A percentile compares a stretch with the other conserved stretches of the same genome.
Conservation (phyloP, 108 stramenopile species). For the Cyclotella baltica region DNA sequence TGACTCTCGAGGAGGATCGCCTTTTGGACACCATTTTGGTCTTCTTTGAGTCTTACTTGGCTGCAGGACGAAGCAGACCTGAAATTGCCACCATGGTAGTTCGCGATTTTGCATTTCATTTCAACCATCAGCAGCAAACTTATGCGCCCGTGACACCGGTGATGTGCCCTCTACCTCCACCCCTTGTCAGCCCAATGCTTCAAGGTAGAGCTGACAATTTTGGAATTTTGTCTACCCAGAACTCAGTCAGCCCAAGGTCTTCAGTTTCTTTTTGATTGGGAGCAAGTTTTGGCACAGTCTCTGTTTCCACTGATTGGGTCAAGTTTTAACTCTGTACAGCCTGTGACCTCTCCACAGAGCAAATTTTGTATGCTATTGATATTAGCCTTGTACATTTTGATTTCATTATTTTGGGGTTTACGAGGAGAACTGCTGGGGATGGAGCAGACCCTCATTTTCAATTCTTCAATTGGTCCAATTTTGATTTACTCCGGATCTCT, state of each 20-base stretch:
- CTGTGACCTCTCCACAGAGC: no score
- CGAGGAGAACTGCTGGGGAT: no score
- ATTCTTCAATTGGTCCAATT: no score
- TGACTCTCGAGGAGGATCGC: constrained; percentile 70
- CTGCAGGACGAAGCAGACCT: constrained; percentile 59
- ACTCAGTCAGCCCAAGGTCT: not conserved
- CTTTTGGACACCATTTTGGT: constrained; percentile 71
- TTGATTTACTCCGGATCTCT: no score
- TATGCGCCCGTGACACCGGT: not conserved
- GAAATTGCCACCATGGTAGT: constrained; percentile 86
- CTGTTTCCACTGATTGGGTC: no score
- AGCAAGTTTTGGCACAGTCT: not conserved
- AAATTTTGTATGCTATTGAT: no score
- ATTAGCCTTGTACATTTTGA: no score
- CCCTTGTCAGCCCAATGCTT: not conserved
- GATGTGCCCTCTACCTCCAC: not conserved
- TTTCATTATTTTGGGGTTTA: no score
- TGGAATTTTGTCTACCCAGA: no score
- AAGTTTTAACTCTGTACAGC: no score
- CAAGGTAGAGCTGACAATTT: not conserved
- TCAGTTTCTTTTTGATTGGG: constrained; percentile 4
- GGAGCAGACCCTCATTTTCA: no score
- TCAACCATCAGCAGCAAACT: not conserved
- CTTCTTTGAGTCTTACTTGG: constrained; percentile 73
- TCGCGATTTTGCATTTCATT: constrained; percentile 64